Evolutionary conservation across 192 early-diverging fungal species (phyloP), one percentile per base, ranked within the genome.

Genomic region (Backusella westeae): DNA sequence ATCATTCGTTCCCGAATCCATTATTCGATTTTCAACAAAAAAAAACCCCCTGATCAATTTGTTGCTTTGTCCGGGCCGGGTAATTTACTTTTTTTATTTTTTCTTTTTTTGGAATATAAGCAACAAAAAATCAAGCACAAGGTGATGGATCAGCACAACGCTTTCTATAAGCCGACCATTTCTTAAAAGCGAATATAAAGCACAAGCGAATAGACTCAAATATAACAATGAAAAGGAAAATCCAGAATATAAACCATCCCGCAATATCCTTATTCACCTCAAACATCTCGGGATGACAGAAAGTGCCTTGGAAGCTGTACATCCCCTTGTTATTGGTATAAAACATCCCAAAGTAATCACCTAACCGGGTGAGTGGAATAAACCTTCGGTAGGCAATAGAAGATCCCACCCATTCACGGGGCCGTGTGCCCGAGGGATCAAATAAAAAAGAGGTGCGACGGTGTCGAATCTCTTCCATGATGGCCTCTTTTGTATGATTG

Each of bases 241-340:
- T 26, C 85, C 83, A 88, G 6, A 77, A 75, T 6, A 86, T 65
- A 79, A 87, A 84, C 52, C 78, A 88, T 6, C 76, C 84, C 71
- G 85, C 86, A 23, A 87, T 71, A 10, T 53, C 34, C 23, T 66
- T 72, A 59, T 89, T 84, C 8, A 91, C 71, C n/a, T 73, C 71
- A 15, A 91, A 49, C n/a, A 79, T 42, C 44, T 89, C 74, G 23
- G 83, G 75, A 76, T 93, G 90, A 75, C 93, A 94, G 74, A 86
- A 91, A 1, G 86, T 85, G 1, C 86, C 89, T 63, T 88, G 84
- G 75, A 94, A 94, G 42, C 88, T 89, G 77, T 94, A 94, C 89
- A 91, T 90, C 6, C 91, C 91, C 34, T 84, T 84, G 44, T 84
- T 78, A 44, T 88, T 82, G 29, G 63, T 79, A 79, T 90, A 91